Evolutionary conservation across 352 stramenopile species (phyloP).

Genomic region (Phytophthora sp.): DNA sequence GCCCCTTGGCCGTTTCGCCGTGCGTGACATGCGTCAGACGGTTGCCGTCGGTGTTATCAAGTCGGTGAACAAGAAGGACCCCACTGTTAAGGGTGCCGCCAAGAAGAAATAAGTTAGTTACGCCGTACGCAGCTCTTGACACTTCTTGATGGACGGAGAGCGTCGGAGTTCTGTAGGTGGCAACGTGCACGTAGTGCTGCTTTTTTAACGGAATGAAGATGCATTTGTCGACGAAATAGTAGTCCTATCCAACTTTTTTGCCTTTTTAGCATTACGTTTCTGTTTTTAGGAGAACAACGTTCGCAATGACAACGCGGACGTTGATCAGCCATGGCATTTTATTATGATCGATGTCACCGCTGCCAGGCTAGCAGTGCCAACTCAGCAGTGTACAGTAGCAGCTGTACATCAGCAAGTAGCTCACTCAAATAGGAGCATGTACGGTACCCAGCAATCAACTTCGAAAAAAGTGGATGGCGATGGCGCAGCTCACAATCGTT

Average conservation of each 20-base stretch:
- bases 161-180: constrained; percentile 22
- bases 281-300: too few relatives aligned
- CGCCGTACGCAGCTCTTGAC: constrained; percentile 22
- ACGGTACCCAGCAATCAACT: not conserved
- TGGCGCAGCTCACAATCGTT: not conserved
- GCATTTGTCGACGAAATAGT: too few relatives aligned
- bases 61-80: constrained; percentile 88
- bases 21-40: constrained; percentile 97
- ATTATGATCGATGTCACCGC: too few relatives aligned
- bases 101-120: constrained; percentile 54
- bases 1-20: constrained; percentile 94
- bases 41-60: constrained; percentile 98
- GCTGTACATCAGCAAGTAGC: too few relatives aligned
- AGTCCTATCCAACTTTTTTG: too few relatives aligned
- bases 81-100: constrained; percentile 37
- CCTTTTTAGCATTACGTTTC: too few relatives aligned
- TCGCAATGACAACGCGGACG: too few relatives aligned
- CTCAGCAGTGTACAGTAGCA: too few relatives aligned
- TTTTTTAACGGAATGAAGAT: constrained; percentile 27
- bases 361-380: too few relatives aligned
- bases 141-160: constrained; percentile 25
- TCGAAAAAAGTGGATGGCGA: not conserved
- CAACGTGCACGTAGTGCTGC: too few relatives aligned
- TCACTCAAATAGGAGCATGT: too few relatives aligned
- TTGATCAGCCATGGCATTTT: too few relatives aligned